Evolutionary conservation across 192 early-diverging fungal genomes (phyloP).

Genomic region (Backusella australiensis): DNA sequence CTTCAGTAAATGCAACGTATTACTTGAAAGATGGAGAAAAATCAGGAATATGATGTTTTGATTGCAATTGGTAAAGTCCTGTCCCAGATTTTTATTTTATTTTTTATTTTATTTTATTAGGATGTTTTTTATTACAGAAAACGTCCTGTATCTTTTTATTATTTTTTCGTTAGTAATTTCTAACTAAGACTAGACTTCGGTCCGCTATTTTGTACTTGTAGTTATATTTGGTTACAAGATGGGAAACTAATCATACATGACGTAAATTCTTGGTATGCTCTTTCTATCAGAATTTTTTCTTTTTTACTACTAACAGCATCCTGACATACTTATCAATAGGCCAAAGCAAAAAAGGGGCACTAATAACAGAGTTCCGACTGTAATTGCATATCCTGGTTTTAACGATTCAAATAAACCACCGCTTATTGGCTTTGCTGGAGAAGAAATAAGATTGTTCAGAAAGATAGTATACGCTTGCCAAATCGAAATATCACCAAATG

Average conservation of each 20-base stretch:
- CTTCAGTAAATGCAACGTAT: background rate
- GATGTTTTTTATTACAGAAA: too few relatives aligned
- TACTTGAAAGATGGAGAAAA: background rate
- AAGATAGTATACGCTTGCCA: background rate
- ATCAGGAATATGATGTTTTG: background rate
- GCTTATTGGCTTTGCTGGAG: background rate
- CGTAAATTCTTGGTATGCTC: background rate
- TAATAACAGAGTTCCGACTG: background rate
- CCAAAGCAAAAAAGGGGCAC: background rate
- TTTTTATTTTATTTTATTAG: background rate
- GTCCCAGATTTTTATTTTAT: background rate
- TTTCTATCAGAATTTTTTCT: background rate
- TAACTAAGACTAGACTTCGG: background rate
- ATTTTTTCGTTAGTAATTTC: background rate
- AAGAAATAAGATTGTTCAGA: background rate
- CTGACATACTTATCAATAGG: background rate
- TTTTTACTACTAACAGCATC: background rate
- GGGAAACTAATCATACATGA: background rate
- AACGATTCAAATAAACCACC: background rate
- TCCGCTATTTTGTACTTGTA: background rate
- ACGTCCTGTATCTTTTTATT: background rate
- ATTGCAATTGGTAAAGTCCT: background rate
- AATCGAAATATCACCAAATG: background rate
- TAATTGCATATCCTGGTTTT: background rate
- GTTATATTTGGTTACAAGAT: background rate